Evolutionary conservation across 345 rosid genomes (phyloP).

Genomic region (Psidium friedrichsthalianum): DNA sequence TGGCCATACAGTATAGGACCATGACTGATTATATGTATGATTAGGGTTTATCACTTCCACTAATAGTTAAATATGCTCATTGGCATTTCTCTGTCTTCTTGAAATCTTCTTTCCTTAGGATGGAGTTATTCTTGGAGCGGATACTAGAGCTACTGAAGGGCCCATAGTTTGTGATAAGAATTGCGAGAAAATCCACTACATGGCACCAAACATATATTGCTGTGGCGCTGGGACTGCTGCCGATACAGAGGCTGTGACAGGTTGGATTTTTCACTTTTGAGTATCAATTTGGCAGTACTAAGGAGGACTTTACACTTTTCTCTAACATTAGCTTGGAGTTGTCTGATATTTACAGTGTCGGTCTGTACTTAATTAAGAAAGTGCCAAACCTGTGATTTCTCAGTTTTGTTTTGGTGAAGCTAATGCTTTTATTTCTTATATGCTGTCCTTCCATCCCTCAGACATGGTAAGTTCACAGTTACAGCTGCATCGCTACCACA

Average conservation of each 20-base stretch:
- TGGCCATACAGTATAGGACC: neutral
- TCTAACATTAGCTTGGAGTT: neutral
- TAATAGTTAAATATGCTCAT: neutral
- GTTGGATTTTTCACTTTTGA: conserved; percentile 11
- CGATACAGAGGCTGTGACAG: conserved; percentile 97
- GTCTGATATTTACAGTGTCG: neutral
- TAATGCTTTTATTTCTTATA: neutral
- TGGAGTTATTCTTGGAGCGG: conserved; percentile 94
- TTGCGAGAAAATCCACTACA: conserved; percentile 94
- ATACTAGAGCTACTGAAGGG: conserved; percentile 52
- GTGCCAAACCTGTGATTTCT: neutral
- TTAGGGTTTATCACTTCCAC: neutral
- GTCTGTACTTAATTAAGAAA: neutral
- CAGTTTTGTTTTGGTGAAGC: neutral
- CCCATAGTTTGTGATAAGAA: conserved; percentile 96
- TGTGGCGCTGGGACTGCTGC: conserved; percentile 99
- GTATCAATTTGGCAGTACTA: neutral
- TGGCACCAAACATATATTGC: conserved; percentile 96
- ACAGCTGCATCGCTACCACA: conserved; percentile 8
- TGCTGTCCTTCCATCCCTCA: neutral
- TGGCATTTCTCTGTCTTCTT: neutral
- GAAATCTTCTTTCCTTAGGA: conserved; percentile 27
- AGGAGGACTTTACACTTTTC: neutral
- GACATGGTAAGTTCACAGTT: conserved; percentile 17
- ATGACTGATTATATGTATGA: neutral